Evolutionary conservation across 345 rosid species (phyloP).

Genomic region (Raphanus sativus): DNA sequence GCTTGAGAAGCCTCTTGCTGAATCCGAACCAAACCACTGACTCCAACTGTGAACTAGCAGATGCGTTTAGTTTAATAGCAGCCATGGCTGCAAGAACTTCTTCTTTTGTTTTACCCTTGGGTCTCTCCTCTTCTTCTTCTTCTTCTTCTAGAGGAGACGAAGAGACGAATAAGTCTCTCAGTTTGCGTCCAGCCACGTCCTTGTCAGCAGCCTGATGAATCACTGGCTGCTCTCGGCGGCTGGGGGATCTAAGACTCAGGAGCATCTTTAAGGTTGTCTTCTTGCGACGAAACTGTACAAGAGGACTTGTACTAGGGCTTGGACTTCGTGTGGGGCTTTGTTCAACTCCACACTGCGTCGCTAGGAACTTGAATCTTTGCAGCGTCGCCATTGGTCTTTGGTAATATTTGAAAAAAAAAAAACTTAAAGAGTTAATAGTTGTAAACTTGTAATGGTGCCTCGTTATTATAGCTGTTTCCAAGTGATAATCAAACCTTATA

Average conservation of each 20-base stretch:
- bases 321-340: slow-evolving; percentile 76
- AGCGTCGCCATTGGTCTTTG: slow-evolving; percentile 60
- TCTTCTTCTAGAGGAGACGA: slow-evolving; percentile 39
- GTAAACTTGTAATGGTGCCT: slow-evolving; percentile 18
- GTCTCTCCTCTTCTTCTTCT: background rate
- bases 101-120: slow-evolving; percentile 31
- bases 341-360: slow-evolving; percentile 84
- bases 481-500: slow-evolving; percentile 43
- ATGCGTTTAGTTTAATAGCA: slow-evolving; percentile 24
- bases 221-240: slow-evolving; percentile 29
- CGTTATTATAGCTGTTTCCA: slow-evolving; percentile 10
- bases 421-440: slow-evolving; percentile 9
- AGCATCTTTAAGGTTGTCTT: slow-evolving; percentile 79
- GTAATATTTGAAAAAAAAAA: slow-evolving; percentile 15
- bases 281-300: slow-evolving; percentile 64
- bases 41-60: background rate
- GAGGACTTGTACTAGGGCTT: slow-evolving; percentile 72
- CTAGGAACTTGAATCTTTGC: slow-evolving; percentile 78
- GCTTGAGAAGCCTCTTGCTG: slow-evolving; percentile 54
- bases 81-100: slow-evolving; percentile 38
- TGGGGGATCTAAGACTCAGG: slow-evolving; percentile 50
- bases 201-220: slow-evolving; percentile 22
- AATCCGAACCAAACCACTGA: slow-evolving; percentile 67
- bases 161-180: slow-evolving; percentile 72
- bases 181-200: slow-evolving; percentile 39